Evolutionary conservation across 805 yeast species (phyloP).

Genomic region (Pichia deserticola): DNA sequence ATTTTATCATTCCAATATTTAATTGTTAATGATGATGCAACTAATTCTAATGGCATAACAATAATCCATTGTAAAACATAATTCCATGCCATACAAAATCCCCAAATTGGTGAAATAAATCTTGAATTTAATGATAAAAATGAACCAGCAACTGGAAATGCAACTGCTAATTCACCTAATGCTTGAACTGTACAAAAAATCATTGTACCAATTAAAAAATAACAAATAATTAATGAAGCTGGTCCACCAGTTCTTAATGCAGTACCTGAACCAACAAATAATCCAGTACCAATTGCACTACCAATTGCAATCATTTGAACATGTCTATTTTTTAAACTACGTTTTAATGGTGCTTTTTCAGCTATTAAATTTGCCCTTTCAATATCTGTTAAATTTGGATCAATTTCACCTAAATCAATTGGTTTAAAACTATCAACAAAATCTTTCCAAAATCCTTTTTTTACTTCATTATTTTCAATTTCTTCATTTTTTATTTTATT

Average conservation of each 20-base stretch:
- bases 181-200: slow-evolving; percentile 55
- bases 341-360: slow-evolving; percentile 38
- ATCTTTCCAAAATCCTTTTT: slow-evolving; percentile 8
- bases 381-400: slow-evolving; percentile 32
- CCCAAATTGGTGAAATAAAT: slow-evolving; percentile 48
- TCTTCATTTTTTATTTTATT: background rate
- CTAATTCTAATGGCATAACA: slow-evolving; percentile 44
- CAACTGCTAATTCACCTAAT: slow-evolving; percentile 52
- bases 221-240: slow-evolving; percentile 52
- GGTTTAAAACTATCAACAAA: slow-evolving; percentile 22
- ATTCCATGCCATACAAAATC: slow-evolving; percentile 53
- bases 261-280: slow-evolving; percentile 63
- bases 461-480: background rate
- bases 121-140: slow-evolving; percentile 50
- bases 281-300: slow-evolving; percentile 74
- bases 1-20: slow-evolving; percentile 37
- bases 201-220: slow-evolving; percentile 48
- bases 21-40: slow-evolving; percentile 45
- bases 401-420: slow-evolving; percentile 26
- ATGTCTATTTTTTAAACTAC: slow-evolving; percentile 53
- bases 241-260: slow-evolving; percentile 61
- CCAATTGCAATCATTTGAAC: slow-evolving; percentile 75
- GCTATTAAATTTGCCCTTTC: slow-evolving; percentile 38
- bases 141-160: slow-evolving; percentile 53
- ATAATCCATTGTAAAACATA: slow-evolving; percentile 45